Evolutionary conservation across 768 basidiomycete genomes (phyloP), one percentile per base, ranked within the genome.

Genomic region (Lentinula detonsa): DNA sequence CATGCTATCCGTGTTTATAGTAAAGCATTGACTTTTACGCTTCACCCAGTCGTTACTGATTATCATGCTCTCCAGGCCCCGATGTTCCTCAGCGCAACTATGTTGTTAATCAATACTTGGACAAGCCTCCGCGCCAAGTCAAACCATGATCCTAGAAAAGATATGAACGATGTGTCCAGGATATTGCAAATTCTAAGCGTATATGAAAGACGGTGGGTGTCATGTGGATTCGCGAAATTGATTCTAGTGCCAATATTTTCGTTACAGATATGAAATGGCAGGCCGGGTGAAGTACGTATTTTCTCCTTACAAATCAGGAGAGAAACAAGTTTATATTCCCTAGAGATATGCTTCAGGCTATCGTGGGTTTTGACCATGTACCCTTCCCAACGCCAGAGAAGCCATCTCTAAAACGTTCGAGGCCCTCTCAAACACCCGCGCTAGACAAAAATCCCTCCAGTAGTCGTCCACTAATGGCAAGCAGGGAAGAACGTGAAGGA

Each of bases 21-120:
- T 53, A 21, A 53, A 9, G 10, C 21, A 21, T 23, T 4, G n/a
- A 28, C 39, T 59, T 33, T n/a, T 35, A 2, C 15, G 6, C 23
- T 15, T n/a, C 8, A 18, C 10, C 21, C 9, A 9, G 21, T 15
- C 23, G 15, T 5, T 31, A 2, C 48, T 15, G 18, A 49, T 21
- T 10, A 49, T 9, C 33, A 35, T 52, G n/a, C 28, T 56, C 62
- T 57, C 58, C 64, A 63, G 65, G 57, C 61, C 46, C 56, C 66
- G 23, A 65, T 74, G 4, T 74, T 76, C 65, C 73, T 72, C 2
- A 69, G 75, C 7, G 73, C 71, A 0, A 70, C 78, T 34, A 71
- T 80, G 6, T 69, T 80, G 7, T 68, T 81, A 51, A 72, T 81
- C 60, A 76, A 75, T 40, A 70, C 79, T 10, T 79, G 71, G 79